Base-by-base conservation (phyloP, 768 basidiomycete species). In the Leccinum aurantiacum region DNA sequence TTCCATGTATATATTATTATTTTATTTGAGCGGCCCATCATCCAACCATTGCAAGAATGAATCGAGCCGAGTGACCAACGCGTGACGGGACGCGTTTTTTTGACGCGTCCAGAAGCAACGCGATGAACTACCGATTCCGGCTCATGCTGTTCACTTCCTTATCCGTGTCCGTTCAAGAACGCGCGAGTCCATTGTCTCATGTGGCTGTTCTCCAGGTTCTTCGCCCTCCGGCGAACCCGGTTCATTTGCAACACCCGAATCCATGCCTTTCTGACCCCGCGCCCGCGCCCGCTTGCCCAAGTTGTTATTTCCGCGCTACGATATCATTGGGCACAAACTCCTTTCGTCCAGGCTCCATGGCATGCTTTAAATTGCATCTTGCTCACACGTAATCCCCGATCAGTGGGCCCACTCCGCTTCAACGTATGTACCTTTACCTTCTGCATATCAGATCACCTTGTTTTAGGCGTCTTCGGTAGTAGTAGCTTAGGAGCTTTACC, bases 371-470 rank as follows among this genome's bases (percentile, higher is more conserved):
- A 35, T 53, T 53, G 53, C 50, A 57, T 44, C 67, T 58, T 9
- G n/a, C 54, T 58, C 60, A 69, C 67, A 69, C 69, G 69, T 71
- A 69, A 69, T 67, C 58, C 53, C 69, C 69, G 68, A 66, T 68
- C 25, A 46, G 44, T 47, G 52, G 52, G 22, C 38, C 37, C 46
- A 54, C 55, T 60, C 52, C 67, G 60, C 63, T 27, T 29, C 61
- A 53, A 48, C 51, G 17, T 35, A 44, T 55, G 49, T 50, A 29
- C 49, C 61, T 54, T 59, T 48, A 48, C 47, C 60, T 56, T 61
- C 50, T 56, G 49, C 53, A 58, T 60, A 67, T 67, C 66, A 65
- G 57, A 61, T 62, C 63, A 52, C 1, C 48, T 69, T 57, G 56
- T 55, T 59, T 68, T 65, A 51, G 64, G 47, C 57, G 27, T 37